Conservation (phyloP, 768 basidiomycete species). For the Stropharia rugosoannulata region DNA sequence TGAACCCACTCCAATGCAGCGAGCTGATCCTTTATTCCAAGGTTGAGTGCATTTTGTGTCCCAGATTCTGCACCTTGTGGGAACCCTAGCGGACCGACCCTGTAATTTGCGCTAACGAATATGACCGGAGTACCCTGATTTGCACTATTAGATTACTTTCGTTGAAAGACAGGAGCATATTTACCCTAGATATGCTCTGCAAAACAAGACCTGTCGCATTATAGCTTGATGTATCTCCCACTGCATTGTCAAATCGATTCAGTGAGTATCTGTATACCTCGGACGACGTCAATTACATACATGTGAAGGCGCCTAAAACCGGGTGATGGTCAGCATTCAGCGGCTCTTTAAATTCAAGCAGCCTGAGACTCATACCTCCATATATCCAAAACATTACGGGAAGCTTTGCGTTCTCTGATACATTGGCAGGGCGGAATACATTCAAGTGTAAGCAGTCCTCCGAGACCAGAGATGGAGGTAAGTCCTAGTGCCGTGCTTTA, state of each 20-base stretch:
- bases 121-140: slow-evolving; percentile 39
- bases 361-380: slow-evolving; percentile 4
- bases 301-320: neutral
- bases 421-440: slow-evolving; percentile 45
- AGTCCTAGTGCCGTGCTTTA: slow-evolving; percentile 14
- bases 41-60: slow-evolving; percentile 32
- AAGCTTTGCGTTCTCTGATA: slow-evolving; percentile 19
- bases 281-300: neutral
- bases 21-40: slow-evolving; percentile 42
- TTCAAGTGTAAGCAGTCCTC: slow-evolving; percentile 61
- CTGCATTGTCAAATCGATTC: too few relatives aligned
- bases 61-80: slow-evolving; percentile 33
- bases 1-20: slow-evolving; percentile 52
- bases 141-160: neutral
- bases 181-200: slow-evolving; percentile 28
- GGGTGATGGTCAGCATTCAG: neutral
- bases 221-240: slow-evolving; percentile 4
- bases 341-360: neutral
- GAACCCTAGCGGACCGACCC: slow-evolving; percentile 44
- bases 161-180: neutral
- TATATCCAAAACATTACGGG: slow-evolving; percentile 27
- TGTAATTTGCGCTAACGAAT: slow-evolving; percentile 33
- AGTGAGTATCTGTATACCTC: too few relatives aligned
- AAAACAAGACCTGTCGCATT: slow-evolving; percentile 28
- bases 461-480: slow-evolving; percentile 25